Base-by-base conservation (phyloP, 495 filamentous ascomycete species). In the Lasiosphaeria ovina region DNA sequence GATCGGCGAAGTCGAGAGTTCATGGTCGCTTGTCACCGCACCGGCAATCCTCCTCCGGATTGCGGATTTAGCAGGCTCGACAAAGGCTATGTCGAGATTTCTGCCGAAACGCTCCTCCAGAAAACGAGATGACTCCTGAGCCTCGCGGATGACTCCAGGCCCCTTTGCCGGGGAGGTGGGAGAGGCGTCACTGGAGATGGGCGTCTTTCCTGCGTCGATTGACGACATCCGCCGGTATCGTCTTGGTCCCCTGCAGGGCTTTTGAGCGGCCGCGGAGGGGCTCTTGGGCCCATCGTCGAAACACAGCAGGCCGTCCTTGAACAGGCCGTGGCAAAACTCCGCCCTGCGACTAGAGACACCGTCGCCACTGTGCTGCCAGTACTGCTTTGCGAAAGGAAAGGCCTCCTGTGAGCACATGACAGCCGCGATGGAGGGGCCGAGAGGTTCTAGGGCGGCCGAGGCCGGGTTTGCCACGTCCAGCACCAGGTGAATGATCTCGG, bases 281-380 rank as follows among this genome's bases (percentile, higher is more conserved):
- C 57, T 62, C 17, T 61, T 58, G n/a, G 62, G 60, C 32, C 24
- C 57, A 14, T 70, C 76, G 34, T 81, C 76, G 32, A 85, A 82
- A 4, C 88, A 78, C 33, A 98, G 77, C 33, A 85, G 75, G 1
- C 88, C 87, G 59, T 93, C 87, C 24, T 84, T 80, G 65, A 96
- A 84, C 11, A 91, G 81, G 40, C 77, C 73, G 52, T 89, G 84
- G 70, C 91, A 97, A 70, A 93, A 96, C 68, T 97, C 94, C 12
- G 90, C 92, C 16, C 92, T 84, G 47, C 94, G 88, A 73, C 92
- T 96, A 3, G 92, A 97, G 32, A 98, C 80, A 6, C 94, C 94
- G 63, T 96, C 92, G n/a, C 94, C 94, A 6, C 91, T 86, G 71
- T 98, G 94, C 64, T 97, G 94, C 94, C 94, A 98, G 67, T 93